Evolutionary conservation across 2,329 filamentous ascomycete genomes (phyloP), one percentile per base, ranked within the genome.

Genomic region (Talaromyces piceae): DNA sequence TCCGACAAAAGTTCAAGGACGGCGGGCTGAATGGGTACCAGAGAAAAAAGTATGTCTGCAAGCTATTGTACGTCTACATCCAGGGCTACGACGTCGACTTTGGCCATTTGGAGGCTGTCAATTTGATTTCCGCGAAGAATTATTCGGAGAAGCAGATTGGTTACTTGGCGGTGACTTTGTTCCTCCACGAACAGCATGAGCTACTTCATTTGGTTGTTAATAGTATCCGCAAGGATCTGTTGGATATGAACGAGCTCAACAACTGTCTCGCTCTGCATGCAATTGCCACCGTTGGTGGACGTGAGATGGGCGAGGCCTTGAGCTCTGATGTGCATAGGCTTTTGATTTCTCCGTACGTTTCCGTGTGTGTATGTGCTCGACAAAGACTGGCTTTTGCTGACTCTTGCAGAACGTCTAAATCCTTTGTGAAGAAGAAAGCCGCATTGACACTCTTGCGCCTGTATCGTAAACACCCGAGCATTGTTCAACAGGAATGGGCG

Each of bases 31-130:
- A 86, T 67, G 94, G 93, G 59, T 98, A 98, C 67, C 90, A 96
- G 77, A 96, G 94, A 78, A 98, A 98, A 81, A 98, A 98, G 87
- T 98, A 98, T 68, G 93, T 98, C 59, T 98, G 93, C 88, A 98
- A 98, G 83, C 82, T 98, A 60, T 78, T 98, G 56, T 98, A 98
- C 71, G 97, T 98, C 64, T 98, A 98, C 71, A 98, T 98, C 54
- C 81, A 98, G 58, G 93, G 93, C 45, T 98, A 93, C 87, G 91
- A 98, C 68, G 91, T 98, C 72, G 94, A 97, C 70, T 98, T 98
- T 70, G 93, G 93, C 51, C 93, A 98, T 67, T 83, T 98, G 59
- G 93, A 98, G 74, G 94, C 94, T 28, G 91, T 98, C 66, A 97
- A 97, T 66, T 81, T 98, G 63, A 94, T 98, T 61, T 96, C 91